Evolutionary conservation across 495 filamentous ascomycete genomes (phyloP), one percentile per base, ranked within the genome.

Genomic region (Xylaria venustula): DNA sequence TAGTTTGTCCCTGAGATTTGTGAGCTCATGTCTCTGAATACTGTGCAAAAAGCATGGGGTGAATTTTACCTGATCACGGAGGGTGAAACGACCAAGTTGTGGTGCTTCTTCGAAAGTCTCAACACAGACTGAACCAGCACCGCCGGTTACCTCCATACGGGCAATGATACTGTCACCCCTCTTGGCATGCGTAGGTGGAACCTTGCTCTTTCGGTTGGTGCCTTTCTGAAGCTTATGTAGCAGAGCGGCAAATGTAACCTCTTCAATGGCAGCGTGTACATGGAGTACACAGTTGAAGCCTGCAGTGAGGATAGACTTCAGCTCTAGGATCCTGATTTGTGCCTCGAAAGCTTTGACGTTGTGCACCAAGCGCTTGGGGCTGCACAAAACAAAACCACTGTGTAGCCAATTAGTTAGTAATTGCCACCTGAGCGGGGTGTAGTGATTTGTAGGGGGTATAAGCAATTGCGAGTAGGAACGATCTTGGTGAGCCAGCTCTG

Each of bases 201-300:
- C 83, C 85, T 95, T 98, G 81, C 89, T 93, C 83, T 91, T 94
- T 56, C 94, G 82, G 64, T 85, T 85, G n/a, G 95, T 98, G 28
- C 95, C 94, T 73, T 97, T 97, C 75, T 99, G 92, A 34, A 96
- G 80, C 77, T 95, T 97, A 75, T 99, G 93, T 50, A 99, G 79
- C 44, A 99, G 81, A 8, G 86, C 82, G 0, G 84, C 81, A 67
- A 99, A 91, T 0, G 92, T 97, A 37, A 98, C 89, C 72, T 99
- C 94, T 78, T 98, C 93, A 60, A 96, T 92, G 34, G 93, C 93
- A 88, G 92, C 46, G 91, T 92, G 80, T 88, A 96, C 77, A 93
- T 84, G 63, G 88, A 96, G 71, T 84, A 98, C 79, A 88, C 95
- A 84, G 90, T 98, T 73, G 89, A 96, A 70, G 85, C 90, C 78